Conservation (phyloP, 2,329 filamentous ascomycete species). For the Clarireedia monteithiana region DNA sequence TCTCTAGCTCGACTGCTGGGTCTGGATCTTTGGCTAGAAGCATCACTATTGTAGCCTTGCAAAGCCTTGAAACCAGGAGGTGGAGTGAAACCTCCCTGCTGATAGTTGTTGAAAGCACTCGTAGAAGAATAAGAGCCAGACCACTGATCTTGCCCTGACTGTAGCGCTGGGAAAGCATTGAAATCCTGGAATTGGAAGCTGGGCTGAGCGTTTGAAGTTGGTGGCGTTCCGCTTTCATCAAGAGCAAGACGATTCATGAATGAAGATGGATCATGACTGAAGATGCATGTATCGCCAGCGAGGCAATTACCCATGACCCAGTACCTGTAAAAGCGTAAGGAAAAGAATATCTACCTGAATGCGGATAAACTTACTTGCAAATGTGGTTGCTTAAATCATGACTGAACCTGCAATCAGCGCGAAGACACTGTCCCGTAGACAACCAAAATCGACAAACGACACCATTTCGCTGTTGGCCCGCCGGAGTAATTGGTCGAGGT, state of each 20-base stretch:
- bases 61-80: conserved; percentile 63
- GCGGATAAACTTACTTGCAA: conserved; percentile 72
- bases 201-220: conserved; percentile 53
- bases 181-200: conserved; percentile 76
- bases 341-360: conserved; percentile 1
- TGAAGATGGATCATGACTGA: conserved; percentile 89
- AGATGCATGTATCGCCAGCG: conserved; percentile 88
- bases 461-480: conserved; percentile 68
- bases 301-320: conserved; percentile 95
- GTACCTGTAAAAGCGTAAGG: conserved; percentile 50
- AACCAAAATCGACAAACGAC: conserved; percentile 97
- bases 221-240: conserved; percentile 58
- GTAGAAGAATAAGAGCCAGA: conserved; percentile 35
- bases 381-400: conserved; percentile 93
- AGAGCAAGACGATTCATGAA: conserved; percentile 75
- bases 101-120: conserved; percentile 44
- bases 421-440: conserved; percentile 88
- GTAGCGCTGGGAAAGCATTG: conserved; percentile 75
- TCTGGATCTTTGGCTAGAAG: conserved; percentile 69
- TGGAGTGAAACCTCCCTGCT: conserved; percentile 47
- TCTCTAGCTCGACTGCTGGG: conserved; percentile 67
- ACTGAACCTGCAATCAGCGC: conserved; percentile 93
- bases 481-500: conserved; percentile 67
- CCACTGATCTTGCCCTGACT: conserved; percentile 52
- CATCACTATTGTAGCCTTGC: conserved; percentile 46